A percentile compares a stretch with the other conserved stretches of the same genome.
These are phyloP conservation scores for Eucalyptus urophylla DNA, from an alignment of 345 rosid species.

Conservation along the genomic window DNA sequence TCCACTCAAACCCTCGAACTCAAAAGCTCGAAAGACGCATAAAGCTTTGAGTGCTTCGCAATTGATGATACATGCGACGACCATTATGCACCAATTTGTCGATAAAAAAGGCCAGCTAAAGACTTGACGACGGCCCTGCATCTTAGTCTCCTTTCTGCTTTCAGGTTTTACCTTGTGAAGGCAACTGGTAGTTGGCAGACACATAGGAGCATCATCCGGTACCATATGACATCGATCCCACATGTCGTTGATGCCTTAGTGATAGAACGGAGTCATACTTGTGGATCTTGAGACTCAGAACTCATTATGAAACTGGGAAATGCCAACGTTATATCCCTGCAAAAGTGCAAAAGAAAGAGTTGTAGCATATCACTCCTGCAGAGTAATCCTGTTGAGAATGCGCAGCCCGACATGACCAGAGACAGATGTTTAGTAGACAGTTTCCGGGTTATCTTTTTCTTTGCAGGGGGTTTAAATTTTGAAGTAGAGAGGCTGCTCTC, in stretches of 20 bases:
- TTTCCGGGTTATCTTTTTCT: not conserved
- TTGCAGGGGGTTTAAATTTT: not conserved
- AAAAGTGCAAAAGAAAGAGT: not conserved
- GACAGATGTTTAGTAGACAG: not conserved
- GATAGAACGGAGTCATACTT: not conserved
- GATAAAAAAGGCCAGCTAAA: not conserved
- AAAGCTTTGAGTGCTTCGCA: not conserved
- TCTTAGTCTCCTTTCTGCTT: not conserved
- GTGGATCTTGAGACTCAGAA: conserved; percentile 56
- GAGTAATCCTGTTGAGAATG: not conserved
- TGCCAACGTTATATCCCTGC: conserved; percentile 72
- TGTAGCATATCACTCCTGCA: not conserved
- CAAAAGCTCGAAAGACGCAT: not conserved
- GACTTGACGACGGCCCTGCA: not conserved
- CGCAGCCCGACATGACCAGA: not conserved
- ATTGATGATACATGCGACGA: not conserved
- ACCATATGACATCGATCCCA: not conserved
- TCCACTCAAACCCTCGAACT: not conserved
- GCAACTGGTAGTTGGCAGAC: not conserved
- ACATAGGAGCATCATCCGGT: not conserved
- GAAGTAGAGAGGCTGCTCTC: not conserved
- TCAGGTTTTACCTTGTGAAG: not conserved
- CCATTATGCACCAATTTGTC: not conserved
- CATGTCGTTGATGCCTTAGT: not conserved
- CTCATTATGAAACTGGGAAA: conserved; percentile 67